Base-by-base conservation (phyloP, 2,329 filamentous ascomycete species). In the Cladosporium sp. region DNA sequence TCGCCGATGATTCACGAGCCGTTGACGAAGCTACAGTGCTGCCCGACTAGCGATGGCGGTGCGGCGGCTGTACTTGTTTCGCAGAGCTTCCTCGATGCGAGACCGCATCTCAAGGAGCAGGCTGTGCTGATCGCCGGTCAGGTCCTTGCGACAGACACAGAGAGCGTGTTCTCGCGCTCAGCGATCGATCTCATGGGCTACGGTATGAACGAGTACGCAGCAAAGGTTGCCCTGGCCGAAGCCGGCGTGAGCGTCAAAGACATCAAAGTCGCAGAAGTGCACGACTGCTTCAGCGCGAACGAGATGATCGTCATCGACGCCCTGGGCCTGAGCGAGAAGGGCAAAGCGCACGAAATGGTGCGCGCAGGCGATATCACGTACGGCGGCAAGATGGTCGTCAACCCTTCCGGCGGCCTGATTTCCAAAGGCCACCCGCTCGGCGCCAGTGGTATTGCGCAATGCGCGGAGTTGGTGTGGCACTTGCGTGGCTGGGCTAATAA, bases 11-110 rank as follows among this genome's bases (percentile, higher is more conserved):
- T 98, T 79, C 88, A 92, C 80, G 87, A 88, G 70, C 94, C 94
- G 18, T 85, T 98, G 65, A 98, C 95, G 66, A 98, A 97, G 81
- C 88, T 98, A n/a, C 95, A 98, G 82, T 98, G 94, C 86, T 97
- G 94, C 80, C 94, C 95, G 1, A 98, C 94, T 0, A 96, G 92
- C 0, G 95, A 98, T 78, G 94, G 94, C 59, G 92, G 90, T 57
- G 94, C 93, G 0, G 93, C 95, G 0, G 92, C 92, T 15, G 89
- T 98, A 36, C 82, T 99, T 61, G 93, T 97, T 64, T 96, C 92
- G 0, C 90, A 97, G 80, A 86, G 85, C 58, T 98, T 97, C 85
- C 87, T 98, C 64, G 90, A 94, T 74, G 89, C 90, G 10, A 87
- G 92, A 26, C 93, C 93, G 1, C 88, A 96, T 73, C 87, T 97